Base-by-base conservation (phyloP, 306 rosid species). In the Malus domestica region DNA sequence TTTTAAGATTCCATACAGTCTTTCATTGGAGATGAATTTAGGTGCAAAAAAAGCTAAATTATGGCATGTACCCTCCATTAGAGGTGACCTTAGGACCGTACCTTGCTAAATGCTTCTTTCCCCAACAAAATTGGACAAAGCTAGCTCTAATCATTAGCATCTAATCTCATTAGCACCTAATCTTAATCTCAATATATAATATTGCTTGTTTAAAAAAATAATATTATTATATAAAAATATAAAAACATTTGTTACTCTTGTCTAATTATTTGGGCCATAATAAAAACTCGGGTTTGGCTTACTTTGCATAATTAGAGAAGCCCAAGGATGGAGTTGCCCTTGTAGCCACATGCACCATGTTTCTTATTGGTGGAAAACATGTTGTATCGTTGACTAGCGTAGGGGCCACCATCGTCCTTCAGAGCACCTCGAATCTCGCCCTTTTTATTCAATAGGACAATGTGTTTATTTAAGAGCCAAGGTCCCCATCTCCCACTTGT, bases 371-470 rank as follows among this genome's bases (percentile, higher is more conserved):
- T 32, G 35, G 35, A 32, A 32, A 32, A 32, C 35, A 4, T 32
- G 35, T 32, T 32, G 35, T 32, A 32, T 4, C 0, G 35, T 32
- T 32, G 35, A 32, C 35, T 32, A 32, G 35, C 0, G 6, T 32
- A 32, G 35, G 35, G 35, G 35, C 38, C 16, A 46, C 57, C 20
- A 38, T 23, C 71, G 59, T 42, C 61, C 32, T 40, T 19, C 72
- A 38, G 73, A 25, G 27, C 63, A 51, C 81, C 77, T 83, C 84
- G 84, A 76, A 67, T 72, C 64, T 76, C 81, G 72, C 84, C 72
- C 73, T 23, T 68, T 13, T 25, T 5, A 45, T 22, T 79, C 62
- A 76, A 18, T 38, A 44, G 38, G 80, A 22, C 64, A 52, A 40
- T 30, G 70, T 79, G 81, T 66, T 76, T 76, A 72, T 59, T 60